Evolutionary conservation across 2,329 filamentous ascomycete species (phyloP), one percentile per base, ranked within the genome.

Genomic region (Sphaerulina musiva): DNA sequence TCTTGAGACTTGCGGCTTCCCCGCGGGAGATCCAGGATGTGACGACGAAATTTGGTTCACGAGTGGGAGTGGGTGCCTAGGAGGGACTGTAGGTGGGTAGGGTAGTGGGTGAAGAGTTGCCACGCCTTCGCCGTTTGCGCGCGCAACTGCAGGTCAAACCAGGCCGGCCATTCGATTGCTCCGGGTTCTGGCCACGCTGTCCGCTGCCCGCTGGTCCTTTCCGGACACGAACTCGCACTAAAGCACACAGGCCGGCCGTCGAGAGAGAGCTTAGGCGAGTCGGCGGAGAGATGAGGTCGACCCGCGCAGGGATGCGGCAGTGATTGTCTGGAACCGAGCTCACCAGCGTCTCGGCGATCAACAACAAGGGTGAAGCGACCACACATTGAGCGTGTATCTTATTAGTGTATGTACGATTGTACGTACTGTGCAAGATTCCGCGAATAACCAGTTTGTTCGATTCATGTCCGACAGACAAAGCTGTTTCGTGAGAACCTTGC

Each of bases 91-190:
- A 20, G 20, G 20, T 20, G 20, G 20, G 20, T 20, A 20, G 20
- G 20, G 20, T 20, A 20, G 20, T 20, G 20, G 20, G 20, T 20
- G 20, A 20, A 20, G 20, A 20, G 52, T 45, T 42, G 42, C 34
- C 53, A 42, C 53, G 53, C 53, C 53, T 47, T 55, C 47, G 53
- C 39, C 45, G 42, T 32, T 36, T 49, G 39, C 46, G 41, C 38
- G 43, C 51, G 29, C 11, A 38, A n/a, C n/a, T 43, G 51, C 42
- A 34, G 42, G 32, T 17, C 34, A 47, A 17, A 20, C 42, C 26
- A 29, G 26, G 26, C 26, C 26, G 26, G 26, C 26, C 26, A 29
- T 7, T 38, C 20, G 29, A 9, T 20, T 10, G n/a, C 44, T 40
- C 51, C 44, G 51, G 38, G 17, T 43, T 46, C 36, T 44, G 14